Base-by-base conservation (phyloP, 192 early-diverging fungal species). In the Jimgerdemannia lactiflua region DNA sequence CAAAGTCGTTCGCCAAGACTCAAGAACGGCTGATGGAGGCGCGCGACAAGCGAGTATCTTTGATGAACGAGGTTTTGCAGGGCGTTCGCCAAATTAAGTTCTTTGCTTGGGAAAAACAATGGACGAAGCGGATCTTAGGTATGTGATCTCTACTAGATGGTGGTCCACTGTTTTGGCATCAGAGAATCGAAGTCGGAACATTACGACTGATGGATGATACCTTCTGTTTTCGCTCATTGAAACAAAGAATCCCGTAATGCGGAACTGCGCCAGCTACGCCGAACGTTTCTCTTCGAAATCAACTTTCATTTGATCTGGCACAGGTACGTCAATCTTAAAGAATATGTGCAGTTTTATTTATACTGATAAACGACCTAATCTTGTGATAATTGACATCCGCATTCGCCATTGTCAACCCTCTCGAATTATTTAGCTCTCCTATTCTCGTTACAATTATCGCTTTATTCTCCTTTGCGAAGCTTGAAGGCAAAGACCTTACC, bases 11-110 rank as follows among this genome's bases (percentile, higher is more conserved):
- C 72, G 69, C 78, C 44, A 77, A 74, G 18, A 84, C 83, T 42
- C 91, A 95, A 78, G 83, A 89, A n/a, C 78, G 87, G 11, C 76
- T 90, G 18, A 90, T 93, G 79, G 80, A 79, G 65, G 81, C 86
- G 3, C 91, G 92, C n/a, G 94, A 95, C 78, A 86, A 78, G 67
- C 88, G 94, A 29, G 77, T 90, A 18, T 85, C 82, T 49, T 78
- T 92, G 10, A 90, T 91, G 80, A 89, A 94, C 76, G 92, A 95
- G 73, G 77, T 95, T 11, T 66, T 91, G 8, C 86, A 88, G 70
- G 81, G 87, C 4, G 88, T 91, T 39, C 85, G 86, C 20, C 82
- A 86, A 14, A 87, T 93, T 76, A 93, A 92, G 76, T 88, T 88
- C 67, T 92, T 89, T 70, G 88, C 87, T 14, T 92, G 80, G 80